Evolutionary conservation across 202 grass and related monocot species (phyloP).

Genomic region (Cymbopogon flexuosus): DNA sequence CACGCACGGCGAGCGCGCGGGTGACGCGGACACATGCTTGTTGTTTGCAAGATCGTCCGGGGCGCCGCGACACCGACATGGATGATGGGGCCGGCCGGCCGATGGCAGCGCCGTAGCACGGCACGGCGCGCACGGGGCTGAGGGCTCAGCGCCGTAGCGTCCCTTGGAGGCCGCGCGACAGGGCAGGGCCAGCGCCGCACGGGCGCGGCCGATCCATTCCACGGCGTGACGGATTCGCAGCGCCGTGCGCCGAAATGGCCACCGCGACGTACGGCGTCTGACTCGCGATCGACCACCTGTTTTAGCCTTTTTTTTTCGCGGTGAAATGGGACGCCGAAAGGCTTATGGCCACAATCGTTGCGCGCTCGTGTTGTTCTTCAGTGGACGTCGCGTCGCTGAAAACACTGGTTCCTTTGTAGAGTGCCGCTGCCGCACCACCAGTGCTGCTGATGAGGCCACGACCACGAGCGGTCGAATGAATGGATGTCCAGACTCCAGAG

Average conservation of each 20-base stretch:
- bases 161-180: slow-evolving; percentile 5
- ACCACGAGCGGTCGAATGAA: not conserved
- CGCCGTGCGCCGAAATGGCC: not conserved
- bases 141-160: not conserved
- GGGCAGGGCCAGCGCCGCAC: not conserved
- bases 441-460: not conserved
- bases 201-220: not conserved
- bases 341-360: not conserved
- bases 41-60: not conserved
- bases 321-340: slow-evolving; percentile 25
- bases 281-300: not conserved
- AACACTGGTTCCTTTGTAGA: not conserved
- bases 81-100: not conserved
- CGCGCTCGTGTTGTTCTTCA: not conserved
- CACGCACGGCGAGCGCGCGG: not conserved
- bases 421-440: not conserved
- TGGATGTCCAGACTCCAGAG: not conserved
- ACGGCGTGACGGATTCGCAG: not conserved
- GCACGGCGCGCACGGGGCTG: slow-evolving; percentile 14
- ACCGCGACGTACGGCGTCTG: not conserved
- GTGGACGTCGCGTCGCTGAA: not conserved
- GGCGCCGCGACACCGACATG: not conserved
- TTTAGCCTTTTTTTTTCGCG: not conserved
- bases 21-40: slow-evolving; percentile 15
- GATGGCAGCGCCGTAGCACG: not conserved